Percentiles rank a stretch among this genome's conserved stretches.
Evolutionary conservation across 2,329 filamentous ascomycete genomes (phyloP).

Genomic region (Fusarium sp.): DNA sequence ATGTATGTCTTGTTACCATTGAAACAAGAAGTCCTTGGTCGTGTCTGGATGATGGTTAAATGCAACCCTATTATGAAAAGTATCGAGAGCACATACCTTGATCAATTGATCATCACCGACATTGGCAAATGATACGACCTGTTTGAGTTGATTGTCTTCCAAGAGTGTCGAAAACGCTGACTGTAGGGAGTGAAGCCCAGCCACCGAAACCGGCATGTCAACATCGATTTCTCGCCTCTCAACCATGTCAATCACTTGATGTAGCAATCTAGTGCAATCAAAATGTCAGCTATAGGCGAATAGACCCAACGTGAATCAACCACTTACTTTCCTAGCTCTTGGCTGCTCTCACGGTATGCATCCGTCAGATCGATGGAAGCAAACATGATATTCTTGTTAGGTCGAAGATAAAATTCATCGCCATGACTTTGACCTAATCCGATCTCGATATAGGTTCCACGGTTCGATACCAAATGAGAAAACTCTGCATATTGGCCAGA

Average conservation of each 20-base stretch:
- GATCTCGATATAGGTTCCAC: conserved; percentile 42
- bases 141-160: conserved; percentile 20
- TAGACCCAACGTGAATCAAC: background rate
- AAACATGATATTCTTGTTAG: conserved; percentile 45
- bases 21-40: conserved; percentile 39
- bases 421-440: conserved; percentile 14
- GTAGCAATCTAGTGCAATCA: conserved; percentile 21
- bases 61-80: background rate
- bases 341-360: conserved; percentile 34
- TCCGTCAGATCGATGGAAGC: conserved; percentile 43
- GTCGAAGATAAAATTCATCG: conserved; percentile 10
- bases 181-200: conserved; percentile 22
- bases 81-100: conserved; percentile 22
- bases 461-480: conserved; percentile 38
- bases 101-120: conserved; percentile 21
- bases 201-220: conserved; percentile 22
- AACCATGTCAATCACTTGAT: conserved; percentile 26
- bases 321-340: conserved; percentile 41
- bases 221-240: conserved; percentile 24
- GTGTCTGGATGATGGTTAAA: conserved; percentile 30
- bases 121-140: conserved; percentile 31
- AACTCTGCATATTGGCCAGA: conserved; percentile 36
- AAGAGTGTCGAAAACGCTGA: conserved; percentile 27
- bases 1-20: conserved; percentile 42
- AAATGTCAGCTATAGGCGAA: conserved; percentile 8